Evolutionary conservation across 140 eudicot species (phyloP).

Genomic region (Senecio squalidus): DNA sequence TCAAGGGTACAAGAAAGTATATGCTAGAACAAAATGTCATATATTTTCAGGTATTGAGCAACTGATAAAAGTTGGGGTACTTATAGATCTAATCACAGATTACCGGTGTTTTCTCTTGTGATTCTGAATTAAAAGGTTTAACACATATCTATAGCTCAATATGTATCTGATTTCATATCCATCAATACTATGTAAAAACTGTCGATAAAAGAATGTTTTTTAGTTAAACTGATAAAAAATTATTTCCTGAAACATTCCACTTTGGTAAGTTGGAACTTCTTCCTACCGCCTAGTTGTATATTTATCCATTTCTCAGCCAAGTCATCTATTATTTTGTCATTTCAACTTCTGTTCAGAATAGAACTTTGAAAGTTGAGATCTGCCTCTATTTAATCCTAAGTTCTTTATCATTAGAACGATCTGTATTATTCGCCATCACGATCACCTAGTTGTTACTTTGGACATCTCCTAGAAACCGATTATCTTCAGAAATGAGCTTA

Average conservation of each 20-base stretch:
- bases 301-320: not conserved
- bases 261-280: not conserved
- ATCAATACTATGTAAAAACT: not conserved
- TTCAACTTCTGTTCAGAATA: not conserved
- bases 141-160: not conserved
- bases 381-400: not conserved
- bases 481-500: not conserved
- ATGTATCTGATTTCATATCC: not conserved
- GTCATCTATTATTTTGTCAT: not conserved
- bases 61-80: not conserved
- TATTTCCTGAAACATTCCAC: not conserved
- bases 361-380: not conserved
- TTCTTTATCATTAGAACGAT: not conserved
- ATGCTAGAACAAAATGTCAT: not conserved
- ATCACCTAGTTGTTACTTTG: not conserved
- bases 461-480: not conserved
- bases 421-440: not conserved
- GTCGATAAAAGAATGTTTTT: not conserved
- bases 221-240: not conserved
- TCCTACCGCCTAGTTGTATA: not conserved
- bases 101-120: not conserved
- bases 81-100: not conserved
- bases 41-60: not conserved
- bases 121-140: not conserved
- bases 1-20: not conserved